A percentile compares a stretch with the other conserved stretches of the same genome.
Evolutionary conservation across 108 stramenopile species (phyloP).

Genomic region (Schizochytrium sp.): DNA sequence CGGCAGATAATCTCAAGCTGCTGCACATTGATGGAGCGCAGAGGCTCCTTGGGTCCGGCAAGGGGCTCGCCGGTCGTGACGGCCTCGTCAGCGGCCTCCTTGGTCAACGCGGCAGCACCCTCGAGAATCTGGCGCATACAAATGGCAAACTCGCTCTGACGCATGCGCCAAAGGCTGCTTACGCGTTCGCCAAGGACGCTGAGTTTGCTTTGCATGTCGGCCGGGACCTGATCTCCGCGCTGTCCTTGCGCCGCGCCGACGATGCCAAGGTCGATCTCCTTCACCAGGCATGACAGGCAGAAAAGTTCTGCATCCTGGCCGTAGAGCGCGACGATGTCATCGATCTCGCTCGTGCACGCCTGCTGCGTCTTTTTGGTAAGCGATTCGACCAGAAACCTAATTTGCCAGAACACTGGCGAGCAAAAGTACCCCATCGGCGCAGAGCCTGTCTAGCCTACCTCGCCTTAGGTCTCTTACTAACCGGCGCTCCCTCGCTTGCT

Average conservation of each 20-base stretch:
- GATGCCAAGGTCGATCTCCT: background rate
- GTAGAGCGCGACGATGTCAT: background rate
- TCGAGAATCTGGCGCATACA: background rate
- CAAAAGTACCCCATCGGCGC: slow-evolving; percentile 6
- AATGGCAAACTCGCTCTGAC: background rate
- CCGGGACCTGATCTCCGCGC: background rate
- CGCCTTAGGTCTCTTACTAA: no score
- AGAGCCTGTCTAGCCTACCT: no score
- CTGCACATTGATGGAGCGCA: background rate
- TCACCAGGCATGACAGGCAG: background rate
- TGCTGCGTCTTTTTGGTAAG: background rate
- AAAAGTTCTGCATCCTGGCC: background rate
- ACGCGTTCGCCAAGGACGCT: background rate
- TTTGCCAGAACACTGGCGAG: slow-evolving; percentile 14
- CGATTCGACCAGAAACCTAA: background rate
- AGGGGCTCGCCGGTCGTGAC: background rate
- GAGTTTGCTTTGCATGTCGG: background rate
- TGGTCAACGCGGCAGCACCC: background rate
- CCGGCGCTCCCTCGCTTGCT: no score
- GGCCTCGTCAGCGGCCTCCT: background rate
- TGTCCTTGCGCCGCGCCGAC: background rate
- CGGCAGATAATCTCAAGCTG: background rate
- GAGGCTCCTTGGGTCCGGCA: background rate
- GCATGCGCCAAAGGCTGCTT: background rate
- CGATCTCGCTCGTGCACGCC: background rate